phyloP scores from a whole-genome alignment of 805 yeast species.

The Candida ipomoeae region DNA sequence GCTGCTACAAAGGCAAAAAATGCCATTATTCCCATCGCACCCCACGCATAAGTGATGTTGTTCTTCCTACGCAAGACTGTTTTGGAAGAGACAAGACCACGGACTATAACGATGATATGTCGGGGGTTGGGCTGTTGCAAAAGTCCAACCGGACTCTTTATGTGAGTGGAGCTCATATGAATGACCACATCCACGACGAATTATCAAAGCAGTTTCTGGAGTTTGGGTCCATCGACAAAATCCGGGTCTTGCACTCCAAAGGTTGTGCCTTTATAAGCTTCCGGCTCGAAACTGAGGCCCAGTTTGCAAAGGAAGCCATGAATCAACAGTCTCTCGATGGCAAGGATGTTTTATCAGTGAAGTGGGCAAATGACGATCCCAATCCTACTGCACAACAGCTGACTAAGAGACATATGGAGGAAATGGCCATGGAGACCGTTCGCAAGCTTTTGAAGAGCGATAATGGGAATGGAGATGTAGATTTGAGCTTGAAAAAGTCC shows the following conservation, averaged over 20 bases:
- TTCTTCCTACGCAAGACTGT: conserved; percentile 70
- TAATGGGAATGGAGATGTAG: neutral
- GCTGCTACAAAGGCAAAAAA: conserved; percentile 72
- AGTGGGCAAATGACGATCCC: conserved; percentile 92
- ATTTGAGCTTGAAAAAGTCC: neutral
- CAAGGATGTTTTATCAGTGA: conserved; percentile 61
- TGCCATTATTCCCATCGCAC: conserved; percentile 78
- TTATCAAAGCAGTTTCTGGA: conserved; percentile 51
- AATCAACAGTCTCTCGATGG: conserved; percentile 65
- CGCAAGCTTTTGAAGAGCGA: conserved; percentile 29
- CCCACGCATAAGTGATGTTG: conserved; percentile 57
- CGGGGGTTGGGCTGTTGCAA: conserved; percentile 83
- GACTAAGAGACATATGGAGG: conserved; percentile 47
- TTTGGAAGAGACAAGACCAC: conserved; percentile 87
- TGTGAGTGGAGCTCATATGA: conserved; percentile 56
- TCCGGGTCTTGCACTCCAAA: conserved; percentile 56
- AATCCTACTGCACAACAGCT: conserved; percentile 59
- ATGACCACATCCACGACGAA: conserved; percentile 32
- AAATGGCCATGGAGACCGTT: conserved; percentile 52
- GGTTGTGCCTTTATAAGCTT: conserved; percentile 78
- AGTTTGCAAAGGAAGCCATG: conserved; percentile 96
- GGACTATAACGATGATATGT: conserved; percentile 87
- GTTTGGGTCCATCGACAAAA: conserved; percentile 71
- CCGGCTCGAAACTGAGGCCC: conserved; percentile 68
- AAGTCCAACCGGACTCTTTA: conserved; percentile 69